Evolutionary conservation across 148 eudicot species (phyloP), one percentile per base, ranked within the genome.

Genomic region (Chenopodium suecicum): DNA sequence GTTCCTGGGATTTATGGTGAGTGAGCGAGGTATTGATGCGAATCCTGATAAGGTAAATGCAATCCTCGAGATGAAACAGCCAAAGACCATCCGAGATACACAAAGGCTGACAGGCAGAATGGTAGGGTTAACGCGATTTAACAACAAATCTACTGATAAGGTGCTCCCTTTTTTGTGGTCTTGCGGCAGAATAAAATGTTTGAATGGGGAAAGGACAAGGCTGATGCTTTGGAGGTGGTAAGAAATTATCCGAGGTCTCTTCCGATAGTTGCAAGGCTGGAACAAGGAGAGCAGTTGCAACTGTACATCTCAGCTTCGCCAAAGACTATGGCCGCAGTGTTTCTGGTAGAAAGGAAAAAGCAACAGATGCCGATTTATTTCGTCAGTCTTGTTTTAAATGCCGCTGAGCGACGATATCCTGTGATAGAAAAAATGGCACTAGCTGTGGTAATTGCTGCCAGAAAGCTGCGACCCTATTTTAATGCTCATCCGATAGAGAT

Each of bases 281-380:
- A 0, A 1, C 0, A n/a, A 1, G n/a, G 65, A 0, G 44, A 75
- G 2, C 0, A 1, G 0, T 23, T 52, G 31, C 4, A 23, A 1
- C 9, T 31, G 20, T 54, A 75, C 19, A 9, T 75, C 19, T 16
- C 46, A 3, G 46, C 41, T 2, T 25, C 23, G 4, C 19, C 17
- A 1, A 6, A 2, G 10, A 56, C 78, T 0, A 4, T 75, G 0
- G 29, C 3, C 0, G 46, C 23, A 2, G 44, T 29, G 3, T 22
- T 75, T 0, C 4, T 54, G 2, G 29, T 19, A 14, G 64, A 75
- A 4, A 37, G 56, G 14, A 46, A 14, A 1, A 29, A 75, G 16
- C 9, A 14, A 1, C 46, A 75, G 12, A 10, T 23, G 12, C 78
- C 78, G 3, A 32, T 70, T 10, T 70, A 70, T 47, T 70, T 70